Percentiles rank a stretch among this genome's conserved stretches.
These are phyloP conservation scores for Colletotrichum godetiae DNA, from an alignment of 2,329 filamentous ascomycete species.

Conservation along the genomic window DNA sequence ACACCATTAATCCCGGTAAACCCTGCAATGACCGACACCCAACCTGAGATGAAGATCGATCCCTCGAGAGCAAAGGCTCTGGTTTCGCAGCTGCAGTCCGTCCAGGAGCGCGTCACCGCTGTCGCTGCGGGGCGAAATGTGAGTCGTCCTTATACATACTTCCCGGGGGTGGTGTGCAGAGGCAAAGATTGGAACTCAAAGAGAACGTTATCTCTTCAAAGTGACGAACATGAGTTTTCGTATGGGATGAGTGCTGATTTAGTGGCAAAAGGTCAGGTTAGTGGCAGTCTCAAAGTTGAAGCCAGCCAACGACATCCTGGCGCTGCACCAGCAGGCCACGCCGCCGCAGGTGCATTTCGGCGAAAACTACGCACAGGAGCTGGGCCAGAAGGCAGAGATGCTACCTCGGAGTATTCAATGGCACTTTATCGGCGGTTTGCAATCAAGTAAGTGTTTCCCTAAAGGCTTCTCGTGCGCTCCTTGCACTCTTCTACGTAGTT, in stretches of 20 bases:
- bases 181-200: too few species aligned
- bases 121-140: conserved; percentile 66
- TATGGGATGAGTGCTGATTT: not conserved
- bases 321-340: conserved; percentile 71
- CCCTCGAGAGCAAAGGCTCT: conserved; percentile 71
- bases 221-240: not conserved
- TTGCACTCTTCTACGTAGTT: not conserved
- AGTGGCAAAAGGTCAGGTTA: conserved; percentile 74
- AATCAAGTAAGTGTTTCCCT: conserved; percentile 67
- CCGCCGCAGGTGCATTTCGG: conserved; percentile 78
- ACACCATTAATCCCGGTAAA: not conserved
- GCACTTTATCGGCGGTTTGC: conserved; percentile 97
- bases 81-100: conserved; percentile 69
- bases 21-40: conserved; percentile 34
- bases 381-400: conserved; percentile 84
- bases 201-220: not conserved
- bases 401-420: conserved; percentile 83
- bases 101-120: conserved; percentile 67
- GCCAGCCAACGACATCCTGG: conserved; percentile 89
- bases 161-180: not conserved
- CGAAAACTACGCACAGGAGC: conserved; percentile 95
- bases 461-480: not conserved
- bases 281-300: conserved; percentile 98
- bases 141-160: conserved; percentile 44
- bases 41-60: conserved; percentile 69